Evolutionary conservation across 495 filamentous ascomycete species (phyloP).

Genomic region (Hamigera avellanea): DNA sequence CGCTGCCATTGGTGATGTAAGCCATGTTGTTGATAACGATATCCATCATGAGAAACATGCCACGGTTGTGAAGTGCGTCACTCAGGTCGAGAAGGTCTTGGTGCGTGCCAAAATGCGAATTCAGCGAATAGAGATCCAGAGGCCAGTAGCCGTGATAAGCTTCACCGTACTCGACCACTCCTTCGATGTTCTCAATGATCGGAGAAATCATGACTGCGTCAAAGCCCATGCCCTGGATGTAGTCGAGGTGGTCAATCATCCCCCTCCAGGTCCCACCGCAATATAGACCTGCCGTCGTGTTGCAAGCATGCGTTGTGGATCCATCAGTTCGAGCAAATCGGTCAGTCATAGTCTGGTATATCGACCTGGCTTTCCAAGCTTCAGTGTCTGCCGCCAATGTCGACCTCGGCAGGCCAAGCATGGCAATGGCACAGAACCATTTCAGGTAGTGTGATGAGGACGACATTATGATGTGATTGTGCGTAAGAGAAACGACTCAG

Average conservation of each 20-base stretch:
- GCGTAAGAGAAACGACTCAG: no score
- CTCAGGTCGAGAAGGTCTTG: slow-evolving; percentile 45
- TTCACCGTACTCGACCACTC: slow-evolving; percentile 27
- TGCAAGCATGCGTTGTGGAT: slow-evolving; percentile 32
- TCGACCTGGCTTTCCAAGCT: slow-evolving; percentile 6
- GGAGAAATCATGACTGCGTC: slow-evolving; percentile 62
- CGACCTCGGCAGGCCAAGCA: neutral
- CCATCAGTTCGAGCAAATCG: slow-evolving; percentile 52
- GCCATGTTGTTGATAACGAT: slow-evolving; percentile 61
- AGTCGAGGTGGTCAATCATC: slow-evolving; percentile 39
- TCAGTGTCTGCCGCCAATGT: slow-evolving; percentile 8
- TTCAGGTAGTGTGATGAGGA: neutral
- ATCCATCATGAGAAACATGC: slow-evolving; percentile 62
- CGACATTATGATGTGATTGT: neutral
- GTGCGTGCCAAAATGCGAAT: slow-evolving; percentile 48
- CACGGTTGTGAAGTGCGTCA: slow-evolving; percentile 38
- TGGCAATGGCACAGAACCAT: neutral
- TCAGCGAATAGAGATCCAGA: slow-evolving; percentile 47
- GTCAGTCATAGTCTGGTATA: slow-evolving; percentile 57
- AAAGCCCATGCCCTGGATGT: slow-evolving; percentile 56
- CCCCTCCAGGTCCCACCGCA: slow-evolving; percentile 63
- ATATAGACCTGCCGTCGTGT: slow-evolving; percentile 25
- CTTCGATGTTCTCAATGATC: slow-evolving; percentile 42
- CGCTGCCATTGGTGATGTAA: slow-evolving; percentile 30
- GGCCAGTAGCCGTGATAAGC: slow-evolving; percentile 64